Percentiles rank a stretch among this genome's conserved stretches.
phyloP scores from a whole-genome alignment of 2,329 filamentous ascomycete species.

The Sporothrix globosa region DNA sequence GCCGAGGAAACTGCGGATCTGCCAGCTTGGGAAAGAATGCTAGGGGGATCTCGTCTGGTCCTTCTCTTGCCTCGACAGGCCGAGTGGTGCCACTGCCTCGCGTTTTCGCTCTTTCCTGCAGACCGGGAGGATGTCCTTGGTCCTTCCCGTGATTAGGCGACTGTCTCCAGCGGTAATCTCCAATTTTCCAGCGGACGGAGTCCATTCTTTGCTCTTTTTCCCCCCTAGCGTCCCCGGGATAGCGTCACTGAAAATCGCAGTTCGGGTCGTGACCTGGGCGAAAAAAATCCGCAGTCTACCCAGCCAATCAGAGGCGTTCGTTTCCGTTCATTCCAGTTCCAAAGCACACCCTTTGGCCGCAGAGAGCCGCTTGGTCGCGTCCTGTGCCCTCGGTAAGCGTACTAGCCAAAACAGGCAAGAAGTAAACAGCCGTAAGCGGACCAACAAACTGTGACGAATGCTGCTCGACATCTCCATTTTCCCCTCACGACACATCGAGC shows the following conservation, averaged over 20 bases:
- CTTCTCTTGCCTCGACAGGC: conserved; percentile 3
- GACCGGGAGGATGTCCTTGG: background rate
- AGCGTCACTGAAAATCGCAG: background rate
- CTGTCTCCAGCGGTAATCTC: background rate
- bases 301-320: background rate
- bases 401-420: conserved; percentile 29
- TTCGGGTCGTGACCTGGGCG: conserved; percentile 1
- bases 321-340: background rate
- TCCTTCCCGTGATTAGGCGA: conserved; percentile 15
- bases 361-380: conserved; percentile 5
- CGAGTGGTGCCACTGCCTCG: background rate
- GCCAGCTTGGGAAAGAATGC: conserved; percentile 18
- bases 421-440: conserved; percentile 30
- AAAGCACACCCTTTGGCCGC: background rate
- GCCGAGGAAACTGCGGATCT: conserved; percentile 34
- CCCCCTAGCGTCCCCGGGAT: background rate
- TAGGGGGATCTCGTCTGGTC: background rate
- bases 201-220: background rate
- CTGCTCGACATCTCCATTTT: background rate
- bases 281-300: conserved; percentile 2
- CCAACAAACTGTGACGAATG: background rate
- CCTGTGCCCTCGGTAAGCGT: background rate
- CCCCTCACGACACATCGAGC: background rate
- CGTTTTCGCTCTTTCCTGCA: background rate
- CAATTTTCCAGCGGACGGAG: background rate